phyloP scores from a whole-genome alignment of 345 rosid species.

The Hibiscus mutabilis region DNA sequence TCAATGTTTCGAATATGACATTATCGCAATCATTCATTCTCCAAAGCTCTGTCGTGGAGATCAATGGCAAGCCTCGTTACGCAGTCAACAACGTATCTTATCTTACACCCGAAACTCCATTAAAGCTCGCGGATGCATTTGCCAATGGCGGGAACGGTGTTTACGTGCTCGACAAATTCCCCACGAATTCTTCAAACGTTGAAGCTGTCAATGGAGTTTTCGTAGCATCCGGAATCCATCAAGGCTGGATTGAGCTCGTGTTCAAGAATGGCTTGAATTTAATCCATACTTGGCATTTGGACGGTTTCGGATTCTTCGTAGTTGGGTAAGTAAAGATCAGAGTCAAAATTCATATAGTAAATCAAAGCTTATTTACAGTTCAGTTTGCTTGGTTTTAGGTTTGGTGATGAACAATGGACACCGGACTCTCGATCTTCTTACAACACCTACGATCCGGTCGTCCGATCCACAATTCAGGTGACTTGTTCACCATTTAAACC shows the following conservation, averaged over 20 bases:
- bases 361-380: too few relatives aligned
- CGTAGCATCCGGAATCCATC: slow-evolving; percentile 35
- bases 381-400: slow-evolving; percentile 17
- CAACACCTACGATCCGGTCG: slow-evolving; percentile 54
- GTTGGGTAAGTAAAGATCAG: slow-evolving; percentile 34
- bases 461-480: slow-evolving; percentile 63
- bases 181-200: slow-evolving; percentile 17
- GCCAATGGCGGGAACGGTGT: slow-evolving; percentile 30
- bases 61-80: slow-evolving; percentile 22
- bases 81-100: slow-evolving; percentile 48
- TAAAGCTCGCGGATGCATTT: slow-evolving; percentile 44
- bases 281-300: slow-evolving; percentile 54
- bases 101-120: slow-evolving; percentile 36
- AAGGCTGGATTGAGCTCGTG: slow-evolving; percentile 47
- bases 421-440: slow-evolving; percentile 29
- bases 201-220: slow-evolving; percentile 28
- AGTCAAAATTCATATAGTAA: not conserved
- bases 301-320: slow-evolving; percentile 47
- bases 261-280: slow-evolving; percentile 26
- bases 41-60: slow-evolving; percentile 9
- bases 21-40: slow-evolving; percentile 34
- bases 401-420: slow-evolving; percentile 56
- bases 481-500: not conserved
- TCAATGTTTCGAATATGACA: slow-evolving; percentile 33
- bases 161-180: slow-evolving; percentile 29